Percentiles rank a stretch among this genome's conserved stretches.
Conservation (phyloP, 805 yeast species). For the Schwanniomyces sp. region DNA sequence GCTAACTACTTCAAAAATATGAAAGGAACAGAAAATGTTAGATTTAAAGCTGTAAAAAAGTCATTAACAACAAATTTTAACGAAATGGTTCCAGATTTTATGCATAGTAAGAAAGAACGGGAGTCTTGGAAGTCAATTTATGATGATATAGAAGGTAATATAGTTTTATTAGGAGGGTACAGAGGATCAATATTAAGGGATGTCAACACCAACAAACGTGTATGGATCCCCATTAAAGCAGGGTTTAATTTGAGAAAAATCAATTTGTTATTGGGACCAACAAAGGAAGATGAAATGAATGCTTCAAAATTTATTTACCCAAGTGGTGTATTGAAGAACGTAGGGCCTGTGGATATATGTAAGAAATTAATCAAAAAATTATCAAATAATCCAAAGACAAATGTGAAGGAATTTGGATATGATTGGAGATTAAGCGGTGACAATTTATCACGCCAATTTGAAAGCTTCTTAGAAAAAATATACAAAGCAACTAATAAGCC, state of each 20-base stretch:
- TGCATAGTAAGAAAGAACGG: slow-evolving; percentile 15
- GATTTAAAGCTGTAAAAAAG: slow-evolving; percentile 68
- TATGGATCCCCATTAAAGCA: slow-evolving; percentile 88
- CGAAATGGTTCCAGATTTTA: slow-evolving; percentile 36
- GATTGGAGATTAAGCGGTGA: slow-evolving; percentile 87
- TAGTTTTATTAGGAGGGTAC: slow-evolving; percentile 83
- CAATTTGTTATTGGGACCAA: slow-evolving; percentile 72
- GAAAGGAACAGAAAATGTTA: slow-evolving; percentile 62
- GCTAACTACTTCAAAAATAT: slow-evolving; percentile 52
- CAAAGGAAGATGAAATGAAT: slow-evolving; percentile 62
- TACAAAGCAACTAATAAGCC: slow-evolving; percentile 54
- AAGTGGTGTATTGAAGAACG: slow-evolving; percentile 74
- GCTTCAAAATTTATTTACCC: slow-evolving; percentile 59
- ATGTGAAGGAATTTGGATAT: slow-evolving; percentile 78
- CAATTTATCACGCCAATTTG: slow-evolving; percentile 51
- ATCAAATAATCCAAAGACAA: slow-evolving; percentile 53
- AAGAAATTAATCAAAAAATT: slow-evolving; percentile 58
- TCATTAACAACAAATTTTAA: slow-evolving; percentile 54
- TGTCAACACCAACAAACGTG: slow-evolving; percentile 56
- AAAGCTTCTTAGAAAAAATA: slow-evolving; percentile 45
- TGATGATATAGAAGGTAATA: slow-evolving; percentile 70
- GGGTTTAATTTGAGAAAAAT: slow-evolving; percentile 74
- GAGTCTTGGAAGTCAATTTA: slow-evolving; percentile 47
- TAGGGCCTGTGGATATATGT: slow-evolving; percentile 86
- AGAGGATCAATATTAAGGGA: slow-evolving; percentile 80